Evolutionary conservation across 2,329 filamentous ascomycete species (phyloP).

Genomic region (Fusarium sp.): DNA sequence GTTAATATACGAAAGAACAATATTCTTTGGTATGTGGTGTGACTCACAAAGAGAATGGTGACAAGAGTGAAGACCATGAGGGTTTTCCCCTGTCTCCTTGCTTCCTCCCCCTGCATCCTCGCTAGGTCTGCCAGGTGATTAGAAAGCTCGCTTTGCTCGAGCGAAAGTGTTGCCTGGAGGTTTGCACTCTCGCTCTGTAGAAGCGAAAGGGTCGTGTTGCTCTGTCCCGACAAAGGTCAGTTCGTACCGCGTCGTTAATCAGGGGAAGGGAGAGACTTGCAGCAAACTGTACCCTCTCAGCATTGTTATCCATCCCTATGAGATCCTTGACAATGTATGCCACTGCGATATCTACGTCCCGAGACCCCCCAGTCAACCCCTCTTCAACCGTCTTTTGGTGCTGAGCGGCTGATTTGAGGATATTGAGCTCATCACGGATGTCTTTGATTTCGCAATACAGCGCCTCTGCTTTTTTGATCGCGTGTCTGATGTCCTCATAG

Average conservation of each 20-base stretch:
- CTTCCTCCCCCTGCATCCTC: neutral
- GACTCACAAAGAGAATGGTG: neutral
- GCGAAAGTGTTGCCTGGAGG: neutral
- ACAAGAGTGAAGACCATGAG: neutral
- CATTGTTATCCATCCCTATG: conserved; percentile 28
- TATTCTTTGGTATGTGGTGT: neutral
- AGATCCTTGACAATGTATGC: conserved; percentile 24
- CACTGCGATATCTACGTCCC: neutral
- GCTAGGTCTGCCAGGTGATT: neutral
- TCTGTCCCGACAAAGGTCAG: neutral
- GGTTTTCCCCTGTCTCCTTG: neutral
- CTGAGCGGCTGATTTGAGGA: conserved; percentile 20
- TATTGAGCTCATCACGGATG: conserved; percentile 40
- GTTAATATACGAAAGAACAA: neutral
- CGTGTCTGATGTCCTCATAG: neutral
- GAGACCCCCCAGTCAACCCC: neutral
- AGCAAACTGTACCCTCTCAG: conserved; percentile 26
- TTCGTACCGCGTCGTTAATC: neutral
- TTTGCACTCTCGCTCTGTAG: conserved; percentile 10
- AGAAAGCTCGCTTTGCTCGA: neutral
- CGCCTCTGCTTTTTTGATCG: neutral
- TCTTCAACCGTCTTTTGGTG: conserved; percentile 23
- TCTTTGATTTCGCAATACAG: conserved; percentile 36
- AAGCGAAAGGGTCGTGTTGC: conserved; percentile 25
- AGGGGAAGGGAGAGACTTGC: neutral